These are phyloP conservation scores for Sicyos baderoa DNA, from an alignment of 306 rosid genomes.

Conservation along the genomic window DNA sequence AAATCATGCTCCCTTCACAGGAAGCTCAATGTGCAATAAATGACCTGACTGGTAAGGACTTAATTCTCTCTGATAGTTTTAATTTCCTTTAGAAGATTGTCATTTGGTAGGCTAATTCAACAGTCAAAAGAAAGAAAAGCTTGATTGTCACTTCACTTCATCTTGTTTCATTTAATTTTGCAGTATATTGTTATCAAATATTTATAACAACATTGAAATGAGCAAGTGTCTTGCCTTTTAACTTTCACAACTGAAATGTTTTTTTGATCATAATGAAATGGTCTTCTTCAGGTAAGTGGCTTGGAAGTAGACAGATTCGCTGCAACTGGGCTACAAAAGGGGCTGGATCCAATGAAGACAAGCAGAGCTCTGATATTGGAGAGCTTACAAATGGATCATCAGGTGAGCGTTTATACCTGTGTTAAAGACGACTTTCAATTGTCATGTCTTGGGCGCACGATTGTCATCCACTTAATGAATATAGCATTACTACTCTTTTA, in stretches of 20 bases:
- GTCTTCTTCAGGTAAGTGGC: constrained; percentile 71
- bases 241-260: neutral
- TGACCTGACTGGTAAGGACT: constrained; percentile 83
- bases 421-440: too few species aligned
- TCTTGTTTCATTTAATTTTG: neutral
- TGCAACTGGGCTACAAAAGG: constrained; percentile 99
- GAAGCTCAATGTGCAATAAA: constrained; percentile 94
- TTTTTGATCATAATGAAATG: neutral
- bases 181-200: neutral
- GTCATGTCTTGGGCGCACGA: too few species aligned
- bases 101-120: neutral
- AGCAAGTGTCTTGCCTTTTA: neutral
- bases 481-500: too few species aligned
- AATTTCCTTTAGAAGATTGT: neutral
- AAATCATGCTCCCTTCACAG: constrained; percentile 29
- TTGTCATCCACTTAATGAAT: too few species aligned
- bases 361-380: constrained; percentile 66
- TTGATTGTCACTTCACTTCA: neutral
- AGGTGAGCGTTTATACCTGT: constrained; percentile 29
- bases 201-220: neutral
- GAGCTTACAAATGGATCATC: constrained; percentile 87
- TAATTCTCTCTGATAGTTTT: neutral
- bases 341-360: constrained; percentile 72
- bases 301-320: constrained; percentile 90
- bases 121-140: neutral